These are phyloP conservation scores for Monilinia vaccinii-corymbosi DNA, from an alignment of 2,329 filamentous ascomycete species.

Conservation along the genomic window DNA sequence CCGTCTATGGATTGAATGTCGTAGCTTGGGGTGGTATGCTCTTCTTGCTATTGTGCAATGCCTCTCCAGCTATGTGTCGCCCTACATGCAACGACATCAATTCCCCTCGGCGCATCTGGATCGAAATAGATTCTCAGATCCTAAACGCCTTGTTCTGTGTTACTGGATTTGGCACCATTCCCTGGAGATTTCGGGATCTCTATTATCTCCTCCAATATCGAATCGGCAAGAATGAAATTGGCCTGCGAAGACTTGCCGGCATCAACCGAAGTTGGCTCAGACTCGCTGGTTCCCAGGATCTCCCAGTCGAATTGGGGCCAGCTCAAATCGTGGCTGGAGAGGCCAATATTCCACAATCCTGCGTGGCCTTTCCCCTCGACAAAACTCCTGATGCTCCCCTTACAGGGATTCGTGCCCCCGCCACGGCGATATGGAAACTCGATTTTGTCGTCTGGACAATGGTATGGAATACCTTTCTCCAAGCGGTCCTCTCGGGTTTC, in stretches of 20 bases:
- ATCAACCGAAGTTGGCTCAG: slow-evolving; percentile 72
- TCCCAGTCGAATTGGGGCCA: slow-evolving; percentile 46
- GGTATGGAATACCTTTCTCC: slow-evolving; percentile 69
- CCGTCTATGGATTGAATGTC: slow-evolving; percentile 71
- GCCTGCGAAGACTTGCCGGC: slow-evolving; percentile 60
- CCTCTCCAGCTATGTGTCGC: slow-evolving; percentile 62
- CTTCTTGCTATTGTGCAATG: slow-evolving; percentile 74
- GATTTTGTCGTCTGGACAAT: slow-evolving; percentile 74
- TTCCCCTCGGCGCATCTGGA: slow-evolving; percentile 72
- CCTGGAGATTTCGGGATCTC: slow-evolving; percentile 75
- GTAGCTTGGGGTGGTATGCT: slow-evolving; percentile 90
- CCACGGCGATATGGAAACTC: slow-evolving; percentile 65
- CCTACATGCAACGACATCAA: slow-evolving; percentile 62
- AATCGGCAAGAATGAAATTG: slow-evolving; percentile 41
- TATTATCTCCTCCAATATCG: slow-evolving; percentile 64
- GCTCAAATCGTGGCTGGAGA: slow-evolving; percentile 38
- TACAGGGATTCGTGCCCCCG: slow-evolving; percentile 61
- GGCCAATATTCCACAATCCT: slow-evolving; percentile 32
- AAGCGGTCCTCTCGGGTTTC: slow-evolving; percentile 62
- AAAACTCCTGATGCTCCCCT: slow-evolving; percentile 58
- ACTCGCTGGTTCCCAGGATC: slow-evolving; percentile 52
- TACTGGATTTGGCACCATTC: slow-evolving; percentile 73
- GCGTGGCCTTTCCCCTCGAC: slow-evolving; percentile 53
- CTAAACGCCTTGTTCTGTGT: slow-evolving; percentile 80
- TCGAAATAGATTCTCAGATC: slow-evolving; percentile 78